Base-by-base conservation (phyloP, 371 early-diverging fungal species). In the Gilbertella persicaria region DNA sequence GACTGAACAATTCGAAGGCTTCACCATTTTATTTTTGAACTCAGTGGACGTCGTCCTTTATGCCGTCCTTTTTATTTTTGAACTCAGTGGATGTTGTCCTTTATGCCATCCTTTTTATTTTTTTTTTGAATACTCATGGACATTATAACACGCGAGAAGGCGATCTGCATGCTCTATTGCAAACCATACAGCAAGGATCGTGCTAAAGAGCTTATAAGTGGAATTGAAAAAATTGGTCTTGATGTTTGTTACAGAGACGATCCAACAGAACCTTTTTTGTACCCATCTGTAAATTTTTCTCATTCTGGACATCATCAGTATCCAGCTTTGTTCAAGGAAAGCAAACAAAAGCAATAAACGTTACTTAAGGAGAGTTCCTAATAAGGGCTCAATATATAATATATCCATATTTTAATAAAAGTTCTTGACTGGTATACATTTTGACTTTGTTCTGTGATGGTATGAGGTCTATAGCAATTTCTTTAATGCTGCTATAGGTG, bases 81-180 rank as follows among this genome's bases (percentile, higher is more conserved):
- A 9, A 28, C 28, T 28, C 28, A 28, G 28, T 28, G 9, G 28
- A 28, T 9, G 28, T 9, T 28, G 9, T 28, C 28, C 5, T 49
- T 36, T 49, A 38, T 38, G 38, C 9, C 49, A 38, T 37, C 38
- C n/a, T n/a, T n/a, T n/a, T n/a, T n/a, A n/a, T n/a, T n/a, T n/a
- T n/a, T 36, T 36, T 38, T 49, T 49, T 49, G 30, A 40, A 50
- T 40, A 41, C 50, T 50, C 39, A 41, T 50, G 50, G 41, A 40
- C 40, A 50, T 40, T 25, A 50, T 50, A 50, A 50, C 30, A 50
- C 30, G 39, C 50, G 50, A 50, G 50, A 50, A 40, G 29, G 48
- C 55, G 29, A 55, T 55, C 21, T 55, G 41, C 25, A 48, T 55
- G 46, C n/a, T 55, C 48, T 55, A 47, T 30, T 47, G 55, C 42